A percentile compares a stretch with the other conserved stretches of the same genome.
phyloP scores from a whole-genome alignment of 1,284 basidiomycete species.

The Rhodotorula sp. region DNA sequence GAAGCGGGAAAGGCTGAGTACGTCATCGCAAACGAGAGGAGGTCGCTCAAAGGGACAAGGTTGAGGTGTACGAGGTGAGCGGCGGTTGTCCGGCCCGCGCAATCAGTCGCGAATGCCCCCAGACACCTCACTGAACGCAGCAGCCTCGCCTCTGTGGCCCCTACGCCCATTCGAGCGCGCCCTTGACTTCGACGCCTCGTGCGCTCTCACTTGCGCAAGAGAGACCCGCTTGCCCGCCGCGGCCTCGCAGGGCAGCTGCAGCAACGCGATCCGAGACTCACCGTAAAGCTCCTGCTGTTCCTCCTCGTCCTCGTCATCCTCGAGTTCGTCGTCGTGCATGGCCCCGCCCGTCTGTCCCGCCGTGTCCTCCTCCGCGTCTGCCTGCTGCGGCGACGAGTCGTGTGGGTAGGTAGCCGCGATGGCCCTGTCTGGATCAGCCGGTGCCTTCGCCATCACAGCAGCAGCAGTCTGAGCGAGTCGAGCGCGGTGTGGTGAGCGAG shows the following conservation, averaged over 20 bases:
- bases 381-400: background rate
- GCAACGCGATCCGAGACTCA: slow-evolving; percentile 2
- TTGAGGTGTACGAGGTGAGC: too few relatives aligned
- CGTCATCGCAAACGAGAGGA: background rate
- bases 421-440: background rate
- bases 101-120: too few relatives aligned
- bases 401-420: background rate
- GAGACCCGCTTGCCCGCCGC: background rate
- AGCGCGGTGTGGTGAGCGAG: background rate
- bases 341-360: slow-evolving; percentile 22
- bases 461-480: background rate
- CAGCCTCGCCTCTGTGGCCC: too few relatives aligned
- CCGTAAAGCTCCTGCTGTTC: slow-evolving; percentile 40
- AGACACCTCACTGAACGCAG: too few relatives aligned
- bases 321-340: slow-evolving; percentile 37
- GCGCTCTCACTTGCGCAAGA: background rate
- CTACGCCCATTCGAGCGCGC: too few relatives aligned
- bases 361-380: slow-evolving; percentile 6
- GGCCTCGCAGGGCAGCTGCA: background rate
- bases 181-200: too few relatives aligned
- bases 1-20: background rate
- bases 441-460: background rate
- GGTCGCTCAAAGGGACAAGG: background rate
- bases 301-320: slow-evolving; percentile 39
- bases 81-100: too few relatives aligned